Percentiles rank a stretch among this genome's conserved stretches.
phyloP scores from a whole-genome alignment of 306 rosid species.

The Cicer chorassanicum region DNA sequence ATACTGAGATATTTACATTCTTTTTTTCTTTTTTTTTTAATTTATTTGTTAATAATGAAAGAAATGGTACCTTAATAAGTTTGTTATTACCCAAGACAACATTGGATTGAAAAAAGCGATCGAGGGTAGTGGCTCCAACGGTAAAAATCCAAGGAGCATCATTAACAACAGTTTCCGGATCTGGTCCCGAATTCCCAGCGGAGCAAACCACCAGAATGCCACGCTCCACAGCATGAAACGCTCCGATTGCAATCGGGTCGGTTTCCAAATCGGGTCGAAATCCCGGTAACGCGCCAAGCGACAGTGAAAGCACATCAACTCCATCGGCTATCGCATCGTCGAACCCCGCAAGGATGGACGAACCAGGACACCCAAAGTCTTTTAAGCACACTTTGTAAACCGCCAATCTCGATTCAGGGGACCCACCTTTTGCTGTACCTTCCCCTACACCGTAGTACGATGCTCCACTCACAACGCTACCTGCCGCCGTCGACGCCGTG shows the following conservation, averaged over 20 bases:
- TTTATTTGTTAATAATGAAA: too few relatives aligned
- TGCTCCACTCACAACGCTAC: conserved; percentile 53
- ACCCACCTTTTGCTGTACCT: conserved; percentile 80
- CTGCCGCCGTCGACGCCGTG: conserved; percentile 83
- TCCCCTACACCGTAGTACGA: conserved; percentile 71
- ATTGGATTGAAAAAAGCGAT: conserved; percentile 65
- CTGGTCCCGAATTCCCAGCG: conserved; percentile 74
- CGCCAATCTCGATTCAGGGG: conserved; percentile 77
- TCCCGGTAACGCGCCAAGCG: conserved; percentile 50
- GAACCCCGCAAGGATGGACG: conserved; percentile 67
- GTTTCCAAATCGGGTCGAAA: conserved; percentile 4
- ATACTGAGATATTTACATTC: too few relatives aligned
- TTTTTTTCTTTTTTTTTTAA: too few relatives aligned
- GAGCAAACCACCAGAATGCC: conserved; percentile 79
- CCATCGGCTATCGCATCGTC: conserved; percentile 82
- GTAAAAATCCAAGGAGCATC: conserved; percentile 86
- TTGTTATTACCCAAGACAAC: conserved; percentile 57
- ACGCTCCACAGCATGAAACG: conserved; percentile 76
- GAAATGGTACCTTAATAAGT: conserved; percentile 52
- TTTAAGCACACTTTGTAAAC: conserved; percentile 63
- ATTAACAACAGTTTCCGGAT: conserved; percentile 49
- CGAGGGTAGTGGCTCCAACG: conserved; percentile 81
- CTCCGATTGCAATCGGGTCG: conserved; percentile 73
- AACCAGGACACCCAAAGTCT: conserved; percentile 57
- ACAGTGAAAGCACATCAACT: conserved; percentile 72